These are phyloP conservation scores for Amaranthus palmeri DNA, from an alignment of 148 eudicot species.

Conservation along the genomic window DNA sequence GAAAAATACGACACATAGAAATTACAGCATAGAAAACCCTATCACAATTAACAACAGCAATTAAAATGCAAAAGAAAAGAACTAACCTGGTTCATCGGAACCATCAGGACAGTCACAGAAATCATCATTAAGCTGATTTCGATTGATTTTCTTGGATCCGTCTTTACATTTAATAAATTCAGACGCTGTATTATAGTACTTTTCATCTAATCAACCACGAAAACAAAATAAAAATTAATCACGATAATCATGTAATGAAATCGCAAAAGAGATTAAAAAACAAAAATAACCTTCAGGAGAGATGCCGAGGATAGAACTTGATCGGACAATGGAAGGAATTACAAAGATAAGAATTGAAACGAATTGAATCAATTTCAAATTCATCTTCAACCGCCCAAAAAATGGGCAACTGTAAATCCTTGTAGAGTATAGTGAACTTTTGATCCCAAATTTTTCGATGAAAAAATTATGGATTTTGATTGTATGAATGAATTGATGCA, in stretches of 20 bases:
- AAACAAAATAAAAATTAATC: neutral
- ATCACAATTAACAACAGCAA: neutral
- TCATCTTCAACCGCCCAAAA: slow-evolving; percentile 20
- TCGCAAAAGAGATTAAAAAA: neutral
- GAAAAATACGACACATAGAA: neutral
- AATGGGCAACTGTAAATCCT: neutral
- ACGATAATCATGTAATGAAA: neutral
- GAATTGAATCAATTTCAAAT: slow-evolving; percentile 9
- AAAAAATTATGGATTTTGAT: neutral
- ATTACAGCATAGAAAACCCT: neutral
- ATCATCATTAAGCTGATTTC: slow-evolving; percentile 71
- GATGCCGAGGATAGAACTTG: slow-evolving; percentile 44
- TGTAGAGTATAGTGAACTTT: neutral
- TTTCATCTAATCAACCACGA: slow-evolving; percentile 44
- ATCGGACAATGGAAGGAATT: slow-evolving; percentile 28
- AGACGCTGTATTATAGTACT: slow-evolving; percentile 40
- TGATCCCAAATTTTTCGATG: neutral
- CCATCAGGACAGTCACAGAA: slow-evolving; percentile 93
- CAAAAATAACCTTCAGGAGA: slow-evolving; percentile 45
- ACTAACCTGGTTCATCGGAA: slow-evolving; percentile 84
- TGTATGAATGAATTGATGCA: neutral
- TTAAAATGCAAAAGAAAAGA: neutral
- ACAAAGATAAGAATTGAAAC: slow-evolving; percentile 4
- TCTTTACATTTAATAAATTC: slow-evolving; percentile 66
- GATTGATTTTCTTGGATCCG: slow-evolving; percentile 72